A percentile compares a stretch with the other conserved stretches of the same genome.
Conservation (phyloP, 1,284 basidiomycete species). For the Marasmius tenuissimus region DNA sequence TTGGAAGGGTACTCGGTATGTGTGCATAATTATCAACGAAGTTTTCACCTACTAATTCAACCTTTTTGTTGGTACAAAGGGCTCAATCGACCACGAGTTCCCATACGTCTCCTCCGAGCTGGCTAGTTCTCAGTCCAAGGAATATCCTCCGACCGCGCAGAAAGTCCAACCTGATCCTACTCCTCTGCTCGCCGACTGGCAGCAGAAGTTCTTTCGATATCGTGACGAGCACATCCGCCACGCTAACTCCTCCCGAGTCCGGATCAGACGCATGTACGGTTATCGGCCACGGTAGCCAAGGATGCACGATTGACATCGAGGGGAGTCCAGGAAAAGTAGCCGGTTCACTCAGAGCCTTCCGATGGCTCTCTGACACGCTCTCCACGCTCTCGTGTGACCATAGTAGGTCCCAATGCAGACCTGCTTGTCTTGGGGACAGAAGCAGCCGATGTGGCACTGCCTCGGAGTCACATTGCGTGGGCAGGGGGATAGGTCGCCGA, state of each 20-base stretch:
- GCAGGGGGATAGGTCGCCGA: neutral
- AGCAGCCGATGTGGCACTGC: neutral
- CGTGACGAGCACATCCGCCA: neutral
- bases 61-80: neutral
- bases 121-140: neutral
- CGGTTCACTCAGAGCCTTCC: neutral
- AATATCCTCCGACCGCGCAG: neutral
- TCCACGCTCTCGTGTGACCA: neutral
- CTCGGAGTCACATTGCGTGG: neutral
- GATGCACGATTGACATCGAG: neutral
- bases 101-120: neutral
- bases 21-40: too few species aligned
- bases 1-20: too few species aligned
- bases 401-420: neutral
- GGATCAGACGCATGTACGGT: conserved; percentile 3
- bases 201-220: neutral
- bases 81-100: neutral
- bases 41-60: too few species aligned
- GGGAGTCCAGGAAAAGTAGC: neutral
- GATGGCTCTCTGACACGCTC: neutral
- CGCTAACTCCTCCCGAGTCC: neutral
- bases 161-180: neutral
- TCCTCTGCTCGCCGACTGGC: neutral
- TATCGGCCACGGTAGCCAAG: neutral
- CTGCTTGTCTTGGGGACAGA: neutral